These are phyloP conservation scores for Wickerhamiella shivajii DNA, from an alignment of 805 yeast species.

Conservation along the genomic window DNA sequence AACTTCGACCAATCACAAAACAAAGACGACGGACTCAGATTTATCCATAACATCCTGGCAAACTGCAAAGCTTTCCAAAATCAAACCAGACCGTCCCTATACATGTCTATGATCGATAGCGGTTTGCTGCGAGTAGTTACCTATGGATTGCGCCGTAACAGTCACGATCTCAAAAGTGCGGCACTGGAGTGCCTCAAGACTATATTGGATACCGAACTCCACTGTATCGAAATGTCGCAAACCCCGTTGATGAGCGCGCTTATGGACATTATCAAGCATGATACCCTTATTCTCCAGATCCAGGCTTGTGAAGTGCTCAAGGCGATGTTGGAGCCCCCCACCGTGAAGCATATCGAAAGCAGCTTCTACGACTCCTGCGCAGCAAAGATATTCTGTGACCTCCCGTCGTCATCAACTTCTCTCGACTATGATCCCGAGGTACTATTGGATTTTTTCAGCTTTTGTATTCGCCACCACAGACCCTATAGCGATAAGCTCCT, in stretches of 20 bases:
- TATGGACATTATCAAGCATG: constrained; percentile 45
- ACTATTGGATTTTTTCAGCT: constrained; percentile 56
- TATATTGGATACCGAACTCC: constrained; percentile 71
- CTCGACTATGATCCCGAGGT: constrained; percentile 26
- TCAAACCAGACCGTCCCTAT: constrained; percentile 50
- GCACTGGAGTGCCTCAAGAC: constrained; percentile 73
- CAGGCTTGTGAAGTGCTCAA: constrained; percentile 78
- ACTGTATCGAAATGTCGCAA: constrained; percentile 31
- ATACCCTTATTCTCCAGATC: constrained; percentile 55
- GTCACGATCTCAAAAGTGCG: constrained; percentile 38
- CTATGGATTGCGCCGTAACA: constrained; percentile 49
- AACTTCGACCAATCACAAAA: constrained; percentile 10
- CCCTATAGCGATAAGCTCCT: constrained; percentile 46
- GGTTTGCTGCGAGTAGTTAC: constrained; percentile 60
- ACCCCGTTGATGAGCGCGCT: constrained; percentile 27
- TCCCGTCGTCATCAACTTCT: constrained; percentile 25
- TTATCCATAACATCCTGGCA: constrained; percentile 65
- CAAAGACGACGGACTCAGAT: constrained; percentile 46
- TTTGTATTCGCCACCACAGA: constrained; percentile 55
- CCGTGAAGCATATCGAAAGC: constrained; percentile 9
- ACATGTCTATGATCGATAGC: constrained; percentile 41
- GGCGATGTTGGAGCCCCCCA: constrained; percentile 47
- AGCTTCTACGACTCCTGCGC: constrained; percentile 54
- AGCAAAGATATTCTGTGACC: constrained; percentile 36
- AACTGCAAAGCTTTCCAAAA: constrained; percentile 56